Evolutionary conservation across 306 rosid species (phyloP), one percentile per base, ranked within the genome.

Genomic region (Trifolium subterraneum): DNA sequence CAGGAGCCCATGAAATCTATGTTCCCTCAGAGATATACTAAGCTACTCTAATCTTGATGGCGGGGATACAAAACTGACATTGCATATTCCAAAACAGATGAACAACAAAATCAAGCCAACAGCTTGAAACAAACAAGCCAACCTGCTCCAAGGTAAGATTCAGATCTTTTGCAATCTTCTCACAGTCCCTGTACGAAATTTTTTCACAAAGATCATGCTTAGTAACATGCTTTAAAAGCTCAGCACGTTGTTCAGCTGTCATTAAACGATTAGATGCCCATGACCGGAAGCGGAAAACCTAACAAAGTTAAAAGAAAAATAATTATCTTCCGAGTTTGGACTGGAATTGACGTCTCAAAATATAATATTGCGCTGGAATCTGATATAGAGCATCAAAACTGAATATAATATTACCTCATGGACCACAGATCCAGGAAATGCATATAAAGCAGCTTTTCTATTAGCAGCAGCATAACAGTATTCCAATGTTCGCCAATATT

Each of bases 391-490:
- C 62, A 66, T 54, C 63, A 64, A 42, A 39, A 38, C 67, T 60
- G 66, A 60, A 60, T 31, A 60, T 15, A 7, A 51, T 56, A 81
- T 71, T 87, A 94, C 99, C 96, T 90, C 99, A 36, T 62, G 86
- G 72, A 94, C 99, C 63, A 87, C 84, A 68, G 95, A 88, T 73
- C 97, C 97, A 82, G 99, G 99, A 80, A 94, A 94, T 68, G 99
- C 97, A 84, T 74, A 89, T 70, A 87, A 72, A 69, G 96, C 96
- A 79, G 93, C 87, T 79, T 82, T 80, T 45, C 77, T 81, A 84
- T 94, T 87, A 62, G 96, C 93, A 83, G 95, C 89, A 68, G 92
- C 95, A 80, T 88, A 94, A 76, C 96, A 86, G 72, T 87, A 88
- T 80, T 94, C 97, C 60, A 94, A 84, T 48, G 95, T 94, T 80